These are phyloP conservation scores for Closterium sp. DNA, from an alignment of 139 green algal genomes.

Conservation along the genomic window DNA sequence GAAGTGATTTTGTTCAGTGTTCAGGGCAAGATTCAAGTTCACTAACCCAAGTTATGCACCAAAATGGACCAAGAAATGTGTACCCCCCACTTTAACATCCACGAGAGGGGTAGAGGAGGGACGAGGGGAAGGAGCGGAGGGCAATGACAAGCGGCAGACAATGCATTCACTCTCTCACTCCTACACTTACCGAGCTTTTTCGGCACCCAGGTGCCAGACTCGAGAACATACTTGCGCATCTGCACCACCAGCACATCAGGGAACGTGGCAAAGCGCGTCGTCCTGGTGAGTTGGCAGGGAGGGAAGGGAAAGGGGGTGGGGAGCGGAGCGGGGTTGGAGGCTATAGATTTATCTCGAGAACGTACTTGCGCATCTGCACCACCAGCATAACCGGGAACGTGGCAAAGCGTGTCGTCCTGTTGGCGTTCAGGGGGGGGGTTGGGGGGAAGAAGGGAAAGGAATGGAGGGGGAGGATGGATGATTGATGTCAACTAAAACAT, in stretches of 20 bases:
- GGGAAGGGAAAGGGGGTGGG: too few relatives aligned
- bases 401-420: constrained; percentile 64
- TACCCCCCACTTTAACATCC: too few relatives aligned
- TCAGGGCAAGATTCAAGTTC: too few relatives aligned
- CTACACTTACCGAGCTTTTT: too few relatives aligned
- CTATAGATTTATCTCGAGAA: constrained; percentile 47
- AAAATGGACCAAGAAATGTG: too few relatives aligned
- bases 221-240: constrained; percentile 78
- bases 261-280: constrained; percentile 75
- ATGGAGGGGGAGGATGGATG: too few relatives aligned
- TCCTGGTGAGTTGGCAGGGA: constrained; percentile 40
- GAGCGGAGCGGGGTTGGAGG: too few relatives aligned
- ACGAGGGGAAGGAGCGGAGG: neutral
- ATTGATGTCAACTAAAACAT: too few relatives aligned
- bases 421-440: constrained; percentile 4
- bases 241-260: constrained; percentile 86
- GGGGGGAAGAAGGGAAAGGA: too few relatives aligned
- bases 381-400: constrained; percentile 88
- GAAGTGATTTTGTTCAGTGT: too few relatives aligned
- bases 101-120: neutral
- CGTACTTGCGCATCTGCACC: constrained; percentile 81
- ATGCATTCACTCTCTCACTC: too few relatives aligned
- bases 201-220: neutral
- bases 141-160: neutral
- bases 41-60: too few relatives aligned